Conservation (phyloP, 139 green algal genomes). For the Micractinium sp. region DNA sequence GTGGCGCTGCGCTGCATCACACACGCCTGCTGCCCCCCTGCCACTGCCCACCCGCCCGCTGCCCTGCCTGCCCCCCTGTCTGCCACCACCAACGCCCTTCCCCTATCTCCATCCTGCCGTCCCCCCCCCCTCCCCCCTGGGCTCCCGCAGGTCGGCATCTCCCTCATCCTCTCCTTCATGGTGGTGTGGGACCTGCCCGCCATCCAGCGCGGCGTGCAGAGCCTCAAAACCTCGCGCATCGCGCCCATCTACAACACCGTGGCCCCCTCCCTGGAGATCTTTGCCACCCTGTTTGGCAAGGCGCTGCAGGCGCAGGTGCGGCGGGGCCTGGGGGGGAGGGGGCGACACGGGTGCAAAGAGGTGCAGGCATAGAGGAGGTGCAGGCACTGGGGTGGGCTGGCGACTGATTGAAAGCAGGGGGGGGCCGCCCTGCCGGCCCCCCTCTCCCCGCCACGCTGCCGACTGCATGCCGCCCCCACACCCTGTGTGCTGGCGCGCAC, state of each 20-base stretch:
- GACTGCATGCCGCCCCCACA: too few relatives aligned
- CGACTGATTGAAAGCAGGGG: too few relatives aligned
- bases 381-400: too few relatives aligned
- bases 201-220: conserved; percentile 72
- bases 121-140: too few relatives aligned
- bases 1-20: neutral
- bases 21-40: neutral
- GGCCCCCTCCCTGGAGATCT: conserved; percentile 82
- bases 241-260: conserved; percentile 89
- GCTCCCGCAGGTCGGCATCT: conserved; percentile 79
- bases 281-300: conserved; percentile 89
- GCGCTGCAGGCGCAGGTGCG: conserved; percentile 88
- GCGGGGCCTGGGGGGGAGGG: neutral
- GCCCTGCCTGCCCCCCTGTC: neutral
- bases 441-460: too few relatives aligned
- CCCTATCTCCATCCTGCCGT: neutral
- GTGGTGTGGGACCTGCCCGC: conserved; percentile 91
- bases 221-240: conserved; percentile 72
- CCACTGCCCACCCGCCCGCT: neutral
- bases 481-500: neutral
- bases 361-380: neutral
- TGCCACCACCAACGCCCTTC: neutral
- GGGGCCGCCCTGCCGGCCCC: too few relatives aligned
- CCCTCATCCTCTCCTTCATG: conserved; percentile 92
- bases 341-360: neutral